phyloP scores from a whole-genome alignment of 768 basidiomycete species.

The Pleurotus ostreatus region DNA sequence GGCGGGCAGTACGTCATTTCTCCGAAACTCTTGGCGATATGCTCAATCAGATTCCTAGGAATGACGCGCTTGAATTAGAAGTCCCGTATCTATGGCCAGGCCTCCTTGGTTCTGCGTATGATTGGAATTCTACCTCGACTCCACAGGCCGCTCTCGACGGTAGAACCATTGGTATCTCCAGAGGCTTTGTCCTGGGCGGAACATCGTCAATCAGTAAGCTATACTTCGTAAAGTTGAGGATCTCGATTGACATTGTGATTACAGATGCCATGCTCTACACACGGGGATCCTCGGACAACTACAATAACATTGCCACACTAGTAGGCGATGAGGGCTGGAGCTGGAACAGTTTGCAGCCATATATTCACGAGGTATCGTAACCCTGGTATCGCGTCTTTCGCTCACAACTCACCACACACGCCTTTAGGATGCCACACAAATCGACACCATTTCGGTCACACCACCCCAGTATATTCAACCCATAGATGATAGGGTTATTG shows the following conservation, averaged over 20 bases:
- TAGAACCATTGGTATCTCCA: slow-evolving; percentile 19
- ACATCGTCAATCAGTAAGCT: slow-evolving; percentile 26
- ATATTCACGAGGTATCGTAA: slow-evolving; percentile 16
- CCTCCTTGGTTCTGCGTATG: slow-evolving; percentile 14
- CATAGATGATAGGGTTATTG: slow-evolving; percentile 17
- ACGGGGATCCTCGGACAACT: slow-evolving; percentile 22
- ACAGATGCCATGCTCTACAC: slow-evolving; percentile 24
- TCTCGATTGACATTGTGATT: not conserved
- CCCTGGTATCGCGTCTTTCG: not conserved
- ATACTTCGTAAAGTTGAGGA: not conserved
- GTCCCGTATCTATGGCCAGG: slow-evolving; percentile 15
- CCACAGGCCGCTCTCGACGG: slow-evolving; percentile 23
- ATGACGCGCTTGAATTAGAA: not conserved
- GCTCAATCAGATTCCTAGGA: no score
- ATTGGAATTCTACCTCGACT: slow-evolving; percentile 30
- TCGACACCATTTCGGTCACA: slow-evolving; percentile 12
- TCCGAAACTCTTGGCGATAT: no score
- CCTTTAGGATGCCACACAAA: no score
- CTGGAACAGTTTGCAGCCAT: slow-evolving; percentile 20
- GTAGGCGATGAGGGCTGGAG: slow-evolving; percentile 23
- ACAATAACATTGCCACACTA: slow-evolving; percentile 17
- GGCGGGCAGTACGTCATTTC: slow-evolving; percentile 20
- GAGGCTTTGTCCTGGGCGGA: slow-evolving; percentile 29
- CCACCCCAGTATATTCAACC: slow-evolving; percentile 15
- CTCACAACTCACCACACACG: not conserved